phyloP scores from a whole-genome alignment of 108 stramenopile genomes.

The Nitzschia sp. region DNA sequence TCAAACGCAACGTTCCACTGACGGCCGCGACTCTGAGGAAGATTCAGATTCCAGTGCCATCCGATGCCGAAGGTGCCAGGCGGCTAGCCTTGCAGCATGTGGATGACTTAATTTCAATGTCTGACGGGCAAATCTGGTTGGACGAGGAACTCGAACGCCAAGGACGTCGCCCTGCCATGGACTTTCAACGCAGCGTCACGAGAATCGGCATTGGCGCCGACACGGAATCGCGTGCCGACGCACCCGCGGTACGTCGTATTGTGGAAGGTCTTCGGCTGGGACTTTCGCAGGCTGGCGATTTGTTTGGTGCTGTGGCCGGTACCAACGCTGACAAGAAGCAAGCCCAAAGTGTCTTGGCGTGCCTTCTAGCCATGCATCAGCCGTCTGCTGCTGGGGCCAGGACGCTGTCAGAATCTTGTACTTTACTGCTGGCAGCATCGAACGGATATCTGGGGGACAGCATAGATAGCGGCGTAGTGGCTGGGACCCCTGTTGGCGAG shows the following conservation, averaged over 20 bases:
- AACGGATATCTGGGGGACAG: slow-evolving; percentile 64
- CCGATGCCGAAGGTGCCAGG: slow-evolving; percentile 58
- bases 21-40: slow-evolving; percentile 80
- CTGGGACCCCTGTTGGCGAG: slow-evolving; percentile 61
- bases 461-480: slow-evolving; percentile 52
- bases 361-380: slow-evolving; percentile 87
- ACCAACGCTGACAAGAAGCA: slow-evolving; percentile 57
- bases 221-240: slow-evolving; percentile 85
- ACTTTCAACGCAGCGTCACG: slow-evolving; percentile 83
- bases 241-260: slow-evolving; percentile 78
- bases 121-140: slow-evolving; percentile 88
- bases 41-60: slow-evolving; percentile 83
- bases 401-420: slow-evolving; percentile 67
- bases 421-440: slow-evolving; percentile 74
- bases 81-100: slow-evolving; percentile 81
- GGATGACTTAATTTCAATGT: slow-evolving; percentile 91
- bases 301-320: slow-evolving; percentile 52
- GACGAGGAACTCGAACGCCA: slow-evolving; percentile 37
- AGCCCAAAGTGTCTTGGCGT: slow-evolving; percentile 55
- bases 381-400: slow-evolving; percentile 37
- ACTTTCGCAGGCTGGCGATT: slow-evolving; percentile 74
- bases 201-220: slow-evolving; percentile 89
- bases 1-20: slow-evolving; percentile 71
- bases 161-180: slow-evolving; percentile 76
- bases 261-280: slow-evolving; percentile 81